Conservation (phyloP, 257 asterid species). For the Avicennia marina region DNA sequence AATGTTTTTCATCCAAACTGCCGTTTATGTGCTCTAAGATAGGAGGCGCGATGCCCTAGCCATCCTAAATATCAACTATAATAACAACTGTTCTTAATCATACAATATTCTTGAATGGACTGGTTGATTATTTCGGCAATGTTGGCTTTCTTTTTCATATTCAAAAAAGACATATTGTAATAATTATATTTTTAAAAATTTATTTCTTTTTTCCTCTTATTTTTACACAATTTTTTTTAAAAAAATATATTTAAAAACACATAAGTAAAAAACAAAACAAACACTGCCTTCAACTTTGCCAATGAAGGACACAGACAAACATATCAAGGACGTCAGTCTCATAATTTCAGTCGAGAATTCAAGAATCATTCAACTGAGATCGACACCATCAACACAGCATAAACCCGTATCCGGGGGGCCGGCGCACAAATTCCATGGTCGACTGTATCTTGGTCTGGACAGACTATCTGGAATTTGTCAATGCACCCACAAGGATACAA, state of each 20-base stretch:
- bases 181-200: too few species aligned
- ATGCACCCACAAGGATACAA: slow-evolving; percentile 9
- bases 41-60: too few species aligned
- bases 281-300: slow-evolving; percentile 18
- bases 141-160: too few species aligned
- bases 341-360: slow-evolving; percentile 13
- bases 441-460: not conserved
- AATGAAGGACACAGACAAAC: not conserved
- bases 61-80: slow-evolving; percentile 9
- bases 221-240: too few species aligned
- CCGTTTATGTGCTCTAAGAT: too few species aligned
- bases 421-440: slow-evolving; percentile 17
- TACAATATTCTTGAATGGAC: too few species aligned
- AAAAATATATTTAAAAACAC: too few species aligned
- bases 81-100: not conserved
- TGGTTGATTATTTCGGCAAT: too few species aligned
- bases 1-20: too few species aligned
- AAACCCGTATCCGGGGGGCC: slow-evolving; percentile 24
- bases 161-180: too few species aligned
- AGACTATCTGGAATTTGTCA: slow-evolving; percentile 19
- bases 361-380: slow-evolving; percentile 30
- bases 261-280: too few species aligned
- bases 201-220: too few species aligned
- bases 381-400: not conserved
- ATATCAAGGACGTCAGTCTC: not conserved